Evolutionary conservation across 2,329 filamentous ascomycete species (phyloP), one percentile per base, ranked within the genome.

Genomic region (Fusarium pilosicola): DNA sequence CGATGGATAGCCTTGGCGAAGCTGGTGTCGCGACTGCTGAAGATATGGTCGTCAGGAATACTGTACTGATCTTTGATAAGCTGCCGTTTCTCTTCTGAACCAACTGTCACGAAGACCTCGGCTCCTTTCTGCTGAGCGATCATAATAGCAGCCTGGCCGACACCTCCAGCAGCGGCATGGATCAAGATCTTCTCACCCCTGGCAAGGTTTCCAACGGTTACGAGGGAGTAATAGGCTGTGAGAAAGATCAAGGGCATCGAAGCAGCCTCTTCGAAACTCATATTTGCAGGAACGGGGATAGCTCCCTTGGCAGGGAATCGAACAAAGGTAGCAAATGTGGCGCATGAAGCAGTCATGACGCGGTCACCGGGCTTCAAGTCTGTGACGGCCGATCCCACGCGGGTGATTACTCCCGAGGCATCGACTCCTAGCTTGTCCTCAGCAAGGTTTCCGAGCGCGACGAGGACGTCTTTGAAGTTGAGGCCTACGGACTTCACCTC

Each of bases 221-320:
- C 18, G 11, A 54, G 49, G 5, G 34, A 65, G 34, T 62, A 62
- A 41, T 59, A 55, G 18, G 57, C 63, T 3, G 48, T 62, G 17
- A 65, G 41, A 44, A 65, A 65, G 26, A 62, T 36, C 28, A 62
- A 44, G 4, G 63, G 63, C 20, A 65, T 65, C 7, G 63, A 65
- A 9, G 57, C 57, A 20, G 63, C 57, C 26, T 65, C 57, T 4
- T 51, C 39, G 6, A 65, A 65, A 14, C 28, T 49, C 20, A 65
- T n/a, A 39, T 34, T 12, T 11, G 52, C 28, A 28, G 49, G 49
- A 15, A 52, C 22, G 34, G 24, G 17, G 49, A 52, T 52, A 52
- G 49, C 49, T 52, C 49, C 49, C n/a, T 38, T 52, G 24, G 49
- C n/a, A 12, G 49, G 49, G 49, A 54, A 54, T 0, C 49, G 49